These are phyloP conservation scores for Rhynchosporium agropyri DNA, from an alignment of 2,329 filamentous ascomycete species.

Conservation along the genomic window DNA sequence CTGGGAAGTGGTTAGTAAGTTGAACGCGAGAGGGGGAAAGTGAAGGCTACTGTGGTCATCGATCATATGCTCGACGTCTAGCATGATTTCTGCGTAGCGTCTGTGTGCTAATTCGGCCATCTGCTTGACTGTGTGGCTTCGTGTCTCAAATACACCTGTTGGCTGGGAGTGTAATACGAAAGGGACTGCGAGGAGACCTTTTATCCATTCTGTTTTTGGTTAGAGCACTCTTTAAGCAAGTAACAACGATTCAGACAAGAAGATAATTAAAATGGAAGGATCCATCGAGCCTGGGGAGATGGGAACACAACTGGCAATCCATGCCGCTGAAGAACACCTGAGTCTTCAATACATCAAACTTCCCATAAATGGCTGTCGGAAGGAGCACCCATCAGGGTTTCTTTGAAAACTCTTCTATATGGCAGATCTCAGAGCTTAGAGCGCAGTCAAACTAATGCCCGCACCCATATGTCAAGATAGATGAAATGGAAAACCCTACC, in stretches of 20 bases:
- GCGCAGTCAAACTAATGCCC: too few relatives aligned
- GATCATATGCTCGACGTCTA: constrained; percentile 88
- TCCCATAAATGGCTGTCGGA: too few relatives aligned
- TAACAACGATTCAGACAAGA: background rate
- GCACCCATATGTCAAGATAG: background rate
- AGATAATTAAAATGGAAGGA: background rate
- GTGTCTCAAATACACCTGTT: constrained; percentile 77
- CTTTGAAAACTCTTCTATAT: too few relatives aligned
- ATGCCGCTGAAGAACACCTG: too few relatives aligned
- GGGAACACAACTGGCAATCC: too few relatives aligned
- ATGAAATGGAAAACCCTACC: constrained; percentile 48
- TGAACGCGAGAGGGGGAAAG: constrained; percentile 12
- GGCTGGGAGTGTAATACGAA: constrained; percentile 97
- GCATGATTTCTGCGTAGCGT: constrained; percentile 93
- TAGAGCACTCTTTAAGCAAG: background rate
- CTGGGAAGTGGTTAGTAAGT: constrained; percentile 47
- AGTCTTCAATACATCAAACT: too few relatives aligned
- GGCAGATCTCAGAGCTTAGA: too few relatives aligned
- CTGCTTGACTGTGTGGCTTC: constrained; percentile 63
- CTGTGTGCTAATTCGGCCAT: constrained; percentile 82
- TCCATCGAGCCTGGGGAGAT: too few relatives aligned
- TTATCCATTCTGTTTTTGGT: constrained; percentile 79
- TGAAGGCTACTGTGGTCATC: constrained; percentile 76
- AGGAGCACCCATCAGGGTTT: too few relatives aligned
- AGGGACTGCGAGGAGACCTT: constrained; percentile 88